These are phyloP conservation scores for Chytriomyces confervae DNA, from an alignment of 192 early-diverging fungal species.

Conservation along the genomic window DNA sequence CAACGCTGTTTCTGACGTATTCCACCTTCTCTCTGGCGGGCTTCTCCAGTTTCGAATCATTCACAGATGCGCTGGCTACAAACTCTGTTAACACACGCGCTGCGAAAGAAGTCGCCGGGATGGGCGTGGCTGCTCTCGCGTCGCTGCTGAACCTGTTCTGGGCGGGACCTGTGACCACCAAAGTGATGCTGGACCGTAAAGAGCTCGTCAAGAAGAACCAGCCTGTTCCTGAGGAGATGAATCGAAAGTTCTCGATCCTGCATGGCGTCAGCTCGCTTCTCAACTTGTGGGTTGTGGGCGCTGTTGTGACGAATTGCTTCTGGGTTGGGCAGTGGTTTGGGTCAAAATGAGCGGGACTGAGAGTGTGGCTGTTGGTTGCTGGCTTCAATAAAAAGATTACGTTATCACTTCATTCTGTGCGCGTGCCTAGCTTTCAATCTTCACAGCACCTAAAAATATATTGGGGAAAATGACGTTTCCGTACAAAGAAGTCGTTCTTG, in stretches of 20 bases:
- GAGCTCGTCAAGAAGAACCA: conserved; percentile 24
- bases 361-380: no score
- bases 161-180: neutral
- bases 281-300: conserved; percentile 20
- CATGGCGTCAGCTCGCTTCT: neutral
- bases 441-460: no score
- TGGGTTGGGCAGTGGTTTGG: conserved; percentile 14
- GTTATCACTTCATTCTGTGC: no score
- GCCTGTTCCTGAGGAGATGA: neutral
- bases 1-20: conserved; percentile 8
- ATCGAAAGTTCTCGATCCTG: neutral
- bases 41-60: neutral
- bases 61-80: neutral
- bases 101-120: neutral
- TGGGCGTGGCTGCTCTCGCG: conserved; percentile 8
- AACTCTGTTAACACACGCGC: neutral
- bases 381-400: no score
- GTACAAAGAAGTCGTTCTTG: conserved; percentile 82
- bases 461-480: conserved; percentile 46
- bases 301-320: conserved; percentile 25
- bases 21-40: conserved; percentile 15
- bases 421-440: no score
- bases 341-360: no score
- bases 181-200: neutral
- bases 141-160: neutral